Evolutionary conservation across 1,139 yeast genomes (phyloP).

Genomic region (Meyerozyma athensensis): DNA sequence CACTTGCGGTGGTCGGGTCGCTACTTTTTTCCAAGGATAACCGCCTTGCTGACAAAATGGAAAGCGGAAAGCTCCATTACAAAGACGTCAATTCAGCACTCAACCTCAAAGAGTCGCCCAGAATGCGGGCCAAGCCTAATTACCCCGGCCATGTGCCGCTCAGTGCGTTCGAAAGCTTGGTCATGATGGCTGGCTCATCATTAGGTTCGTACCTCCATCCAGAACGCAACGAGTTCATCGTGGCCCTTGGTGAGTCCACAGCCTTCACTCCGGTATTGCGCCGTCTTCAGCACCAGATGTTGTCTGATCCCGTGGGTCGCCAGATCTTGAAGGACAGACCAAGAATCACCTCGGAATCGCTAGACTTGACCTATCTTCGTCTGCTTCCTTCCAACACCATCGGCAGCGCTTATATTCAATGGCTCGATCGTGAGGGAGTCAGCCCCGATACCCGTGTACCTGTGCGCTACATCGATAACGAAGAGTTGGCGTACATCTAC

Average conservation of each 20-base stretch:
- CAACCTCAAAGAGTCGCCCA: slow-evolving; percentile 24
- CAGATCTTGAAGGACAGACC: slow-evolving; percentile 76
- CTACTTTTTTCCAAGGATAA: slow-evolving; percentile 44
- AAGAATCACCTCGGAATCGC: slow-evolving; percentile 67
- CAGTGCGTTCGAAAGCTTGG: slow-evolving; percentile 53
- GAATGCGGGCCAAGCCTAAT: slow-evolving; percentile 40
- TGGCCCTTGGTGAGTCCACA: slow-evolving; percentile 92
- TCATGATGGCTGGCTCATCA: slow-evolving; percentile 71
- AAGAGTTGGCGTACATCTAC: slow-evolving; percentile 84
- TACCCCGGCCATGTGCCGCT: slow-evolving; percentile 85
- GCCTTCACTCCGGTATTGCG: slow-evolving; percentile 68
- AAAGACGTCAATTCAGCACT: slow-evolving; percentile 30
- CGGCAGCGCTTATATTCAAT: slow-evolving; percentile 71
- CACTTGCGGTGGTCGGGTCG: slow-evolving; percentile 16
- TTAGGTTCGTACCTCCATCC: slow-evolving; percentile 85
- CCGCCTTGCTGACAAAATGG: slow-evolving; percentile 55
- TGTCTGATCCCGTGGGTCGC: slow-evolving; percentile 71
- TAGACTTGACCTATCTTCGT: slow-evolving; percentile 60
- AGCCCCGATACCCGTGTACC: slow-evolving; percentile 92
- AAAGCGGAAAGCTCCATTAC: slow-evolving; percentile 47
- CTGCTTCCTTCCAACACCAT: slow-evolving; percentile 65
- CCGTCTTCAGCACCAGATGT: slow-evolving; percentile 65
- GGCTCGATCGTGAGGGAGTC: slow-evolving; percentile 86
- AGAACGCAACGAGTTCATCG: slow-evolving; percentile 71
- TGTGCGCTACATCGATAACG: slow-evolving; percentile 82